Evolutionary conservation across 2,329 filamentous ascomycete species (phyloP).

Genomic region (Ophiostoma piceae): DNA sequence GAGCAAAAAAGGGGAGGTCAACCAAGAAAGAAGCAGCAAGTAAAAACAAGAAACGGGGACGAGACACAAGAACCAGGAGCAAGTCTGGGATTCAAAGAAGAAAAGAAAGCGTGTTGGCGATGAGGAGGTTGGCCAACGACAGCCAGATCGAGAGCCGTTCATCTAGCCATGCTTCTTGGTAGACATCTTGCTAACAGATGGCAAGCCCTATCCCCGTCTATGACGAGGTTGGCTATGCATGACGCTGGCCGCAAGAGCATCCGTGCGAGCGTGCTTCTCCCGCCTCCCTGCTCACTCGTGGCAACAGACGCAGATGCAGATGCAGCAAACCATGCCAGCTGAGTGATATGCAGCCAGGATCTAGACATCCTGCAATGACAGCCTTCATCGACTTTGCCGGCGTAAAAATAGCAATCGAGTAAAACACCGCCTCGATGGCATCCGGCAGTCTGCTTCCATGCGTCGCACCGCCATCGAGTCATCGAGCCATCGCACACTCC

Average conservation of each 20-base stretch:
- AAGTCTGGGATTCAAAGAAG: background rate
- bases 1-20: background rate
- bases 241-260: background rate
- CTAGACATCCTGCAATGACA: background rate
- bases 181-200: too few relatives aligned
- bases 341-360: conserved; percentile 11
- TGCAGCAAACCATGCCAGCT: conserved; percentile 6
- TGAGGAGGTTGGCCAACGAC: background rate
- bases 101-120: background rate
- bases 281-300: background rate
- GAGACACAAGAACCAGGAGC: background rate
- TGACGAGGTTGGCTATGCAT: background rate
- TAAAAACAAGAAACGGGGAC: background rate
- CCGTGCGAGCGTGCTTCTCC: background rate
- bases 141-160: background rate
- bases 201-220: background rate
- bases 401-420: background rate
- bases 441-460: background rate
- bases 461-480: background rate
- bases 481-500: too few relatives aligned
- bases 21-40: background rate
- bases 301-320: background rate
- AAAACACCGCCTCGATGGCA: background rate
- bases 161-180: too few relatives aligned
- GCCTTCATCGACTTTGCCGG: background rate